Evolutionary conservation across 305 asterid genomes (phyloP), one percentile per base, ranked within the genome.

Genomic region (Fraxinus ornus): DNA sequence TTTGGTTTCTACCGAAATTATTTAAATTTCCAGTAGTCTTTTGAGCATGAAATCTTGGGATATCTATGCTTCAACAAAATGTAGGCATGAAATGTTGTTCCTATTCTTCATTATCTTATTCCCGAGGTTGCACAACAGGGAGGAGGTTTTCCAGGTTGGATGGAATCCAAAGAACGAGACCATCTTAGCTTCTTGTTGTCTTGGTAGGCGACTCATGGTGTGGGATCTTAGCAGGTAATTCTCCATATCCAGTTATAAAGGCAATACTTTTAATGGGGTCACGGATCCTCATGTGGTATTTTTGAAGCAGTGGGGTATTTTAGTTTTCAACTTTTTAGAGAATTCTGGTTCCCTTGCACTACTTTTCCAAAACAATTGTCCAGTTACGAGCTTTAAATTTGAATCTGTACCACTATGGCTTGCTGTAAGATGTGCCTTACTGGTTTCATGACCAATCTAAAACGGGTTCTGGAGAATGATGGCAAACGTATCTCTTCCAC

Each of bases 81-180:
- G 21, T 12, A 70, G 17, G 21, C 75, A 30, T 70, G 39, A 32
- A 39, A 24, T 24, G 39, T 19, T 66, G 39, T 79, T 41, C 80
- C 35, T 37, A 80, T 77, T 64, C 28, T 13, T 82, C 70, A 30
- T 78, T 10, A 79, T 81, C 77, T 79, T 44, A 49, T 39, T 47
- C 78, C 44, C 73, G 19, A 33, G 79, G 77, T 30, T 83, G 86
- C 75, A 32, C 88, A 64, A 81, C 87, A 95, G 98, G 90, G 97
- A 93, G 91, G 98, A 95, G 87, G 97, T 95, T 80, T 93, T 93
- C 92, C 98, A 95, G 86, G 98, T 95, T 74, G 98, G 98, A n/a
- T 95, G 98, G 98, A 95, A 90, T 84, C 98, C 97, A 4, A 92
- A 93, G 90, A 93, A 90, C 3, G 98, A 95, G 88, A 92, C 98